Conservation (phyloP, 2,329 filamentous ascomycete species). For the Trichoderma cornu-damae region DNA sequence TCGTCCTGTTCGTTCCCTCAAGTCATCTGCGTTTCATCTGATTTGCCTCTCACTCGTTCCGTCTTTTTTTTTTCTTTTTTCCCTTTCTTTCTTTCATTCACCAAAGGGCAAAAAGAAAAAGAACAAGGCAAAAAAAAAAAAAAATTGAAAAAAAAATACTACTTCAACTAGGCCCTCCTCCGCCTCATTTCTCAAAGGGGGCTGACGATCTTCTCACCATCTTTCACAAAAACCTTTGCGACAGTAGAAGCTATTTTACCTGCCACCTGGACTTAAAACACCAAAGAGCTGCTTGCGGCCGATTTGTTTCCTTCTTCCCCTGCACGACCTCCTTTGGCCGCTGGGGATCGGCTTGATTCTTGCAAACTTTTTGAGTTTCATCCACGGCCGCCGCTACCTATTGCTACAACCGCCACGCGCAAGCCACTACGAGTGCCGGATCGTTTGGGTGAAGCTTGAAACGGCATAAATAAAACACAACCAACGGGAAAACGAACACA, state of each 20-base stretch:
- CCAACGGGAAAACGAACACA: background rate
- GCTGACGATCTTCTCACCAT: constrained; percentile 8
- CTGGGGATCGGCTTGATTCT: constrained; percentile 11
- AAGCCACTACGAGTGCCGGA: background rate
- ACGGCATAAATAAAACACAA: constrained; percentile 8
- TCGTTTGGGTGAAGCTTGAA: constrained; percentile 10
- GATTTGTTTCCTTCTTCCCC: background rate
- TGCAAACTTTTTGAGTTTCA: constrained; percentile 9
- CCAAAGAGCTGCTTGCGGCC: background rate
- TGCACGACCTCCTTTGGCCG: background rate
- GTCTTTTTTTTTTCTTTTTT: too few relatives aligned
- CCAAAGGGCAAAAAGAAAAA: background rate
- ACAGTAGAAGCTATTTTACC: background rate
- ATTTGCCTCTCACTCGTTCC: background rate
- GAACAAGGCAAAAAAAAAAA: background rate
- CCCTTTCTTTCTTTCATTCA: too few relatives aligned
- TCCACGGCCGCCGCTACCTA: background rate
- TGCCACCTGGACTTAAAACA: background rate
- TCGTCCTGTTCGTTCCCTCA: constrained; percentile 6
- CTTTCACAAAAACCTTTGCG: background rate
- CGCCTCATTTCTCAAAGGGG: constrained; percentile 16
- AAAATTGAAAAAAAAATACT: background rate
- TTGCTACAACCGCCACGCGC: constrained; percentile 1
- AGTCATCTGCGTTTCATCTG: constrained; percentile 4
- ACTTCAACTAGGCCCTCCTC: constrained; percentile 12